Evolutionary conservation across 805 yeast genomes (phyloP).

Genomic region (Myxozyma mucilagina): DNA sequence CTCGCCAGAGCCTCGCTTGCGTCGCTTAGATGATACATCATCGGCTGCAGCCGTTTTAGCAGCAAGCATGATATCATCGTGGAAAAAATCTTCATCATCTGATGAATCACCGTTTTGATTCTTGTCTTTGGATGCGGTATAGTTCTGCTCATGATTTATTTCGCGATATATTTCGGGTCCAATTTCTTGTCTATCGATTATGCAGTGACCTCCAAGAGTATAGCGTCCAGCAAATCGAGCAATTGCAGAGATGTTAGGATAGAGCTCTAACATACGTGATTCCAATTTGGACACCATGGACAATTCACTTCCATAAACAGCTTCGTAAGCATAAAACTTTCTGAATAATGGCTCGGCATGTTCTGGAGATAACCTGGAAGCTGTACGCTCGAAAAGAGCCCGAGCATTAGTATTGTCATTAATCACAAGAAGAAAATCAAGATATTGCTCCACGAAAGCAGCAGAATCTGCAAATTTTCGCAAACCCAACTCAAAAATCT

Average conservation of each 20-base stretch:
- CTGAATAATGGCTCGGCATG: constrained; percentile 50
- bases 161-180: constrained; percentile 21
- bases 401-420: constrained; percentile 76
- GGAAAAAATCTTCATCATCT: constrained; percentile 12
- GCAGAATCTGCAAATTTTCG: constrained; percentile 57
- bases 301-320: constrained; percentile 63
- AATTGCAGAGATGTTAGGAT: constrained; percentile 57
- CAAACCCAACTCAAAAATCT: constrained; percentile 78
- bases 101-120: background rate
- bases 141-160: constrained; percentile 9
- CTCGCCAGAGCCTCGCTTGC: constrained; percentile 8
- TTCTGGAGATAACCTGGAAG: constrained; percentile 53
- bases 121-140: background rate
- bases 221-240: constrained; percentile 43
- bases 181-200: constrained; percentile 18
- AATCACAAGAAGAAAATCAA: constrained; percentile 66
- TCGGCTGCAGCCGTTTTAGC: background rate
- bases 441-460: constrained; percentile 64
- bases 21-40: background rate
- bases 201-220: constrained; percentile 32
- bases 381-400: constrained; percentile 76
- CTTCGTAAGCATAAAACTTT: constrained; percentile 65
- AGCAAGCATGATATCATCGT: background rate
- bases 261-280: constrained; percentile 61
- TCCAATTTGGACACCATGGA: constrained; percentile 67